Evolutionary conservation across 1,284 basidiomycete genomes (phyloP).

Genomic region (Exobasidium cylindrosporum): DNA sequence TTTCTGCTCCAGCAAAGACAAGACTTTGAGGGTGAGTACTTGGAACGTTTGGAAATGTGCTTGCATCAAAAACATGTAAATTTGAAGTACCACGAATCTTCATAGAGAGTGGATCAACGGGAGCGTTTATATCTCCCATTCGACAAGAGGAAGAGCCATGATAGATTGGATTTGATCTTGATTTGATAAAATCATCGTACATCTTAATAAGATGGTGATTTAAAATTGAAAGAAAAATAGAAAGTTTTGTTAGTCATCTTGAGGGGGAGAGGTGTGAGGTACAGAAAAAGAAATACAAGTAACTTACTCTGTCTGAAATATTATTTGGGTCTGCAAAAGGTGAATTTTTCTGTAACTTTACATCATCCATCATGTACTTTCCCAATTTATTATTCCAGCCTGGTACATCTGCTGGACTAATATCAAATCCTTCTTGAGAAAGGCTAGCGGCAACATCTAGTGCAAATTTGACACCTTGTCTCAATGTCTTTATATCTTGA

Average conservation of each 20-base stretch:
- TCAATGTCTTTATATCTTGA: conserved; percentile 1
- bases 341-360: neutral
- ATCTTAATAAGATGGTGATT: too few species aligned
- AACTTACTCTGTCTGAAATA: conserved; percentile 2
- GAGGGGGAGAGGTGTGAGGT: too few species aligned
- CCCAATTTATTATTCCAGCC: conserved; percentile 12
- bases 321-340: conserved; percentile 9
- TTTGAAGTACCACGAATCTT: conserved; percentile 32
- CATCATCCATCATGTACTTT: neutral
- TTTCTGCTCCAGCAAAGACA: conserved; percentile 35
- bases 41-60: conserved; percentile 41
- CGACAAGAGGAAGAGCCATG: conserved; percentile 17
- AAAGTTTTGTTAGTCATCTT: neutral
- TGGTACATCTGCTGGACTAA: conserved; percentile 14
- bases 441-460: conserved; percentile 1
- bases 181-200: conserved; percentile 6
- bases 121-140: conserved; percentile 26
- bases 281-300: too few species aligned
- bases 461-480: conserved; percentile 5
- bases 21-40: conserved; percentile 37
- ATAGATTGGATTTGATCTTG: conserved; percentile 1
- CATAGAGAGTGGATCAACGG: conserved; percentile 28
- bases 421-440: conserved; percentile 5
- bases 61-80: conserved; percentile 38
- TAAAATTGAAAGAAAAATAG: neutral